Evolutionary conservation across 371 early-diverging fungal species (phyloP), one percentile per base, ranked within the genome.

Genomic region (Syncephalastrum sp.): DNA sequence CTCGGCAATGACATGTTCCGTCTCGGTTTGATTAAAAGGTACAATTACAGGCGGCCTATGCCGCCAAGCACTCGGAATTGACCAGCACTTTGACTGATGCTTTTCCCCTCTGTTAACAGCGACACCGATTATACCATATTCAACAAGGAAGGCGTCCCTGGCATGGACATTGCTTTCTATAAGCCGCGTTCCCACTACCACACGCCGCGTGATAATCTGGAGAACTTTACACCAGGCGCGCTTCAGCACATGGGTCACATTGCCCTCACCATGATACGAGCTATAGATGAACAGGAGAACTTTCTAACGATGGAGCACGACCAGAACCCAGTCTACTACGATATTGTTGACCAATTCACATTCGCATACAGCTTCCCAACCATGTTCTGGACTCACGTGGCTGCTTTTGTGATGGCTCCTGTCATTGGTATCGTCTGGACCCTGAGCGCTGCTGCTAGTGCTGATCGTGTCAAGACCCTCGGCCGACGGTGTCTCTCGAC

Each of bases 141-240:
- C 59, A 72, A 81, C 2, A 57, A 70, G 14, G 60, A 81, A 43
- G 79, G 83, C 15, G 63, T 83, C 12, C 90, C 90, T n/a, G 91
- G 91, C 8, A 50, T 91, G 4, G 91, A 91, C 60, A 75, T 90
- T 65, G 90, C 91, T 5, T 88, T 90, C 45, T 86, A 86, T 50
- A 67, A 79, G 42, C 81, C 80, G 51, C 80, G 91, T 42, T 82
- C 83, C 8, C 79, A 87, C 33, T 91, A 91, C 54, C 91, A 91
- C 57, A 86, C 90, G 0, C 69, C 72, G n/a, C 74, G 74, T 15
- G 90, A 90, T 53, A 74, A 74, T 51, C 43, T 79, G 21, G 73
- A 74, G 14, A 68, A 83, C 19, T 83, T 77, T 0, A 76, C 85
- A 0, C 67, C 79, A 0, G 67, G 68, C 2, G 53, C 74, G 2